Percentiles rank a stretch among this genome's conserved stretches.
Evolutionary conservation across 805 yeast species (phyloP).

Genomic region (Saturnispora serradocipensis): DNA sequence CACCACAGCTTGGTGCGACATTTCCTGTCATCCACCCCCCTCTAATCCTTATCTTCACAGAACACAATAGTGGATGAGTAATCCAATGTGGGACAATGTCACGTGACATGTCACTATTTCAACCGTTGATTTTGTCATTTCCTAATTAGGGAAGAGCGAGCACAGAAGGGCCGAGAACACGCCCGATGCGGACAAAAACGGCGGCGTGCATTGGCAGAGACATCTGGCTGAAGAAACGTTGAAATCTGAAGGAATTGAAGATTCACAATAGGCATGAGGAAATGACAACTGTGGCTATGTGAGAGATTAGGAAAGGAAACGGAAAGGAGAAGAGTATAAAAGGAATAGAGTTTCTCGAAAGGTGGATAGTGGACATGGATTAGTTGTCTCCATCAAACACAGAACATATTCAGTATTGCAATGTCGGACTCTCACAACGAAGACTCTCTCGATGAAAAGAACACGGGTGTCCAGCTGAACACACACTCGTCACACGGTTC

Average conservation of each 20-base stretch:
- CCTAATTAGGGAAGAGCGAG: neutral
- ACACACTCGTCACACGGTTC: neutral
- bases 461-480: neutral
- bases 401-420: too few relatives aligned
- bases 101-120: neutral
- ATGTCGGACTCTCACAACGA: neutral
- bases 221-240: neutral
- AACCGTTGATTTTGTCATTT: neutral
- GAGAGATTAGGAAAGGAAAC: neutral
- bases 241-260: neutral
- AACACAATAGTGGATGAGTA: neutral
- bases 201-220: neutral
- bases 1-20: neutral
- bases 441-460: conserved; percentile 1
- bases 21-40: neutral
- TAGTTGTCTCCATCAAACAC: too few relatives aligned
- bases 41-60: neutral
- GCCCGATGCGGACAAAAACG: neutral
- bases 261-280: neutral
- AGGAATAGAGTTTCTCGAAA: neutral
- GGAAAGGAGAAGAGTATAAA: neutral
- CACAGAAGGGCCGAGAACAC: neutral
- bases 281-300: neutral
- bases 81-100: neutral
- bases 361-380: neutral